These are phyloP conservation scores for Melaleuca quinquenervia DNA, from an alignment of 345 rosid genomes.

Conservation along the genomic window DNA sequence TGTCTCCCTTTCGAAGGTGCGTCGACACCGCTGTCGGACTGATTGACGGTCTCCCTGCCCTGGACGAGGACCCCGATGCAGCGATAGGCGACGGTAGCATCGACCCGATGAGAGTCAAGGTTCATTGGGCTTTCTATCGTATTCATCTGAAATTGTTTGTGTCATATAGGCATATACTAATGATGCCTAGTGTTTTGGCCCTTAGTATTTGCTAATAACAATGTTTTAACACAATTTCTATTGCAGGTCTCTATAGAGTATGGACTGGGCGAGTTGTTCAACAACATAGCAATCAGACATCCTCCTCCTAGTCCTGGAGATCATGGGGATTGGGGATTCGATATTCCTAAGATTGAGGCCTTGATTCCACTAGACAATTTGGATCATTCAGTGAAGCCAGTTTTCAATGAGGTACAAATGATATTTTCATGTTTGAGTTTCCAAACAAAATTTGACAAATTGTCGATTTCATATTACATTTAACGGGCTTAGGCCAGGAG, in stretches of 20 bases:
- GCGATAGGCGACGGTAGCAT: constrained; percentile 12
- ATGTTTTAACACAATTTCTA: neutral
- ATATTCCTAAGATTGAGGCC: constrained; percentile 41
- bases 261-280: constrained; percentile 79
- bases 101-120: constrained; percentile 64
- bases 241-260: constrained; percentile 58
- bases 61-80: constrained; percentile 13
- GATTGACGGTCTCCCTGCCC: constrained; percentile 40
- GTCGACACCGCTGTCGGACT: constrained; percentile 67
- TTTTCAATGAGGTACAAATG: constrained; percentile 38
- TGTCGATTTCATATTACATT: neutral
- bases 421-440: neutral
- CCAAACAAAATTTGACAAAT: neutral
- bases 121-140: neutral
- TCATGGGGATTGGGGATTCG: constrained; percentile 52
- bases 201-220: neutral
- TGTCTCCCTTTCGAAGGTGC: constrained; percentile 76
- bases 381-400: constrained; percentile 32
- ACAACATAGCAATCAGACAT: constrained; percentile 36
- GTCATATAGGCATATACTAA: neutral
- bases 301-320: constrained; percentile 27
- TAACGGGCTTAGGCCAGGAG: neutral
- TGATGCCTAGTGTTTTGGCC: neutral
- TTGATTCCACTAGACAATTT: constrained; percentile 54
- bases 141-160: neutral